phyloP scores from a whole-genome alignment of 768 basidiomycete genomes.

The Candolleomyces eurysporus region DNA sequence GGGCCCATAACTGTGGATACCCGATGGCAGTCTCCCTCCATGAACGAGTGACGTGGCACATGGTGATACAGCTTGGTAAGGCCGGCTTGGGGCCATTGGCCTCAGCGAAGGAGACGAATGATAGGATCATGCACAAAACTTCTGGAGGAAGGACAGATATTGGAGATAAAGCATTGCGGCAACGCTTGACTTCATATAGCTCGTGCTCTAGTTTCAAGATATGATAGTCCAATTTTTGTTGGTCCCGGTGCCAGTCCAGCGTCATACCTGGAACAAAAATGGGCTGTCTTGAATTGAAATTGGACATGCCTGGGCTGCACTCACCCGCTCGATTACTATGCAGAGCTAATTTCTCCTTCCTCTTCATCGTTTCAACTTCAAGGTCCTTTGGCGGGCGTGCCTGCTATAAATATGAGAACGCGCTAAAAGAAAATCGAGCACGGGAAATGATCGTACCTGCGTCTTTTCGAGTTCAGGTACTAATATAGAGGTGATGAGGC shows the following conservation, averaged over 20 bases:
- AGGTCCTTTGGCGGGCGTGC: too few relatives aligned
- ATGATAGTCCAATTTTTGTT: background rate
- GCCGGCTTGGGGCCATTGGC: background rate
- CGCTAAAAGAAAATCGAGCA: too few relatives aligned
- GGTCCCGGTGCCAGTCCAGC: background rate
- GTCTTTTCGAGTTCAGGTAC: conserved; percentile 75
- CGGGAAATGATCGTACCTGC: conserved; percentile 45
- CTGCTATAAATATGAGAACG: too few relatives aligned
- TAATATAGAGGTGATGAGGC: conserved; percentile 76
- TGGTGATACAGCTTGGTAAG: background rate
- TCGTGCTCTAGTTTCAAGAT: background rate
- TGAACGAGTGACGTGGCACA: background rate
- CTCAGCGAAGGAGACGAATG: background rate
- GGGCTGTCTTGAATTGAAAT: too few relatives aligned
- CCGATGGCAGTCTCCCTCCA: background rate
- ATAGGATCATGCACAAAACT: background rate
- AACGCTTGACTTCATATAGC: background rate
- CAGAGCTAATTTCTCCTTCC: too few relatives aligned
- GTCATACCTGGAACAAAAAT: too few relatives aligned
- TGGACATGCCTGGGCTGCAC: too few relatives aligned
- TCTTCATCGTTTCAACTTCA: too few relatives aligned
- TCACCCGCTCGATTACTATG: too few relatives aligned
- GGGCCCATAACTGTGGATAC: background rate
- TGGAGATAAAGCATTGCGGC: background rate
- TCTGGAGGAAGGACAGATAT: background rate